Base-by-base conservation (phyloP, 352 stramenopile genomes). In the Globisporangium splendens region DNA sequence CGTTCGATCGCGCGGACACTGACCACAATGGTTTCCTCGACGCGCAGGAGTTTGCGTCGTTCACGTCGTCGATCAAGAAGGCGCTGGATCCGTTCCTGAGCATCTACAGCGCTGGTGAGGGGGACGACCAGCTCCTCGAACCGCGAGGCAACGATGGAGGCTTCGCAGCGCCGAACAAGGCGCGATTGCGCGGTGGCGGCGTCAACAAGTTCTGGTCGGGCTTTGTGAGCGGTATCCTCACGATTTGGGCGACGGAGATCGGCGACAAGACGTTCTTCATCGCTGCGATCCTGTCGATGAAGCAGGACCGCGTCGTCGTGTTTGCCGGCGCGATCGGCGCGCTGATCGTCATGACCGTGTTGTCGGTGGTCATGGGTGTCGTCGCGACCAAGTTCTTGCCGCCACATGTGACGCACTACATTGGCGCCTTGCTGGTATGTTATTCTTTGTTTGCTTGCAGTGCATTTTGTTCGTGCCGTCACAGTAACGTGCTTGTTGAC, bases 231-330 rank as follows among this genome's bases (percentile, higher is more conserved):
- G 82, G 85, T 62, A 91, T 98, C 63, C 75, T 96, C 55, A 93
- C 98, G 51, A 98, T 99, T 56, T 98, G 98, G 81, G 88, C 98
- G 20, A 99, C 96, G 54, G 96, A 99, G 72, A 98, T 99, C 63
- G 97, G 97, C 51, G 97, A 99, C 83, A 99, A 99, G 68, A 99
- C 97, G n/a, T 99, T 99, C 67, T 99, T 99, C 73, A 98, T 99
- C 62, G 96, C 96, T 1, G 96, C 91, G 43, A 96, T 99, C 65
- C 65, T 99, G 50, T 97, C 96, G 24, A 97, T 98, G 76, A 98
- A 98, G 72, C 90, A 96, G 51, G 95, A 96, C 58, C 82, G 89
- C 48, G 76, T 98, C 20, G 88, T 99, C 46, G 96, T 98, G 15
- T 99, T 99, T 59, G 80, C 97, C 1, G 96, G 96, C 43, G 95